phyloP scores from a whole-genome alignment of 306 rosid genomes.

The Vicia villosa region DNA sequence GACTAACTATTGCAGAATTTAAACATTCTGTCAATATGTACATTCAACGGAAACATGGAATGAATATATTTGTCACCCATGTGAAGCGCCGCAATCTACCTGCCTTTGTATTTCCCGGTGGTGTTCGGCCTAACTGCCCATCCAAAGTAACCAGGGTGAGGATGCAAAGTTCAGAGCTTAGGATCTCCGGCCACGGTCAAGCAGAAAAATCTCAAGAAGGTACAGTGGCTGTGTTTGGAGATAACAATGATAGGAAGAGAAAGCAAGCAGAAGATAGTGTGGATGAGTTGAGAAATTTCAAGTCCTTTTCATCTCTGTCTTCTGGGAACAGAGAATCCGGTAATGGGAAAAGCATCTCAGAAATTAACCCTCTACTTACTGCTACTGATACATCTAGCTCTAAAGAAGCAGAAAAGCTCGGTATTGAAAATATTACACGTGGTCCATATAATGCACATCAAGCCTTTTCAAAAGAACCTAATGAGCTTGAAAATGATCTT shows the following conservation, averaged over 20 bases:
- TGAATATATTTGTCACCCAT: constrained; percentile 72
- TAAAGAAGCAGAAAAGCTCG: constrained; percentile 68
- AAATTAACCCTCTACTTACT: constrained; percentile 26
- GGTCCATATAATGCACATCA: constrained; percentile 59
- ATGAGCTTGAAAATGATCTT: constrained; percentile 79
- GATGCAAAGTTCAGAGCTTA: constrained; percentile 59
- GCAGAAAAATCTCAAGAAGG: constrained; percentile 50
- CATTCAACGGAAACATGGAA: constrained; percentile 64
- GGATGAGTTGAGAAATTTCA: constrained; percentile 47
- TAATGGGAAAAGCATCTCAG: constrained; percentile 43
- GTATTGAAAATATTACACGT: constrained; percentile 57
- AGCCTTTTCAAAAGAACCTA: constrained; percentile 58
- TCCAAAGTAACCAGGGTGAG: constrained; percentile 70
- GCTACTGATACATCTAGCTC: constrained; percentile 47
- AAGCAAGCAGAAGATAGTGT: constrained; percentile 55
- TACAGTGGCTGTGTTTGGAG: constrained; percentile 46
- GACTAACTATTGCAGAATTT: constrained; percentile 72
- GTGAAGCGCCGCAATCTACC: constrained; percentile 80
- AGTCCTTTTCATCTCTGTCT: constrained; percentile 10
- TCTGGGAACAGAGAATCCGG: constrained; percentile 46
- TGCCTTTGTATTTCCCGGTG: constrained; percentile 77
- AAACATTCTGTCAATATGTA: constrained; percentile 66
- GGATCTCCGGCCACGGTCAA: constrained; percentile 51
- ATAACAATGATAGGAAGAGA: constrained; percentile 66
- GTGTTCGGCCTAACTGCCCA: constrained; percentile 67